These are phyloP conservation scores for Grosmannia clavigera DNA, from an alignment of 2,329 filamentous ascomycete species.

Conservation along the genomic window DNA sequence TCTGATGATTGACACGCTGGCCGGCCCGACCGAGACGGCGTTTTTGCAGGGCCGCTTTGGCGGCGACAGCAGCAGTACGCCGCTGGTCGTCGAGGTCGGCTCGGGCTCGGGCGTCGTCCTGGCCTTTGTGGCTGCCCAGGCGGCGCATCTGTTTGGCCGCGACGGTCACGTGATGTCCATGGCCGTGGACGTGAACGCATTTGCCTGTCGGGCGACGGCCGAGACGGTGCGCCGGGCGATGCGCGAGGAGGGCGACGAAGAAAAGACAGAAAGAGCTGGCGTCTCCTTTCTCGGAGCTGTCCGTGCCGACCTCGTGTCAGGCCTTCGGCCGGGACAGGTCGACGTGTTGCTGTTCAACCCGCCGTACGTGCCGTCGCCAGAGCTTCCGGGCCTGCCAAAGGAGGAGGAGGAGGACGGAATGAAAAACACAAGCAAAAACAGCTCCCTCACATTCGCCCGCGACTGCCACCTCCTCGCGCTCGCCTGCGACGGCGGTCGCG, in stretches of 20 bases:
- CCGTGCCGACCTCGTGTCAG: slow-evolving; percentile 56
- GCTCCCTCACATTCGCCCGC: slow-evolving; percentile 47
- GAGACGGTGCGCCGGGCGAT: slow-evolving; percentile 49
- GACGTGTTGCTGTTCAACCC: slow-evolving; percentile 95
- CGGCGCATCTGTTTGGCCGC: slow-evolving; percentile 57
- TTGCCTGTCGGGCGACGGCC: slow-evolving; percentile 66
- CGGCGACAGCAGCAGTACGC: slow-evolving; percentile 21
- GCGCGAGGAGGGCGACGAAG: slow-evolving; percentile 18
- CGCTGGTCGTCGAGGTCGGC: slow-evolving; percentile 72
- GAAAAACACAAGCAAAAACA: no score
- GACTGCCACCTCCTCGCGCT: slow-evolving; percentile 76
- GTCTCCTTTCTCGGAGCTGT: slow-evolving; percentile 52
- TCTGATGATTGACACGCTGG: slow-evolving; percentile 83
- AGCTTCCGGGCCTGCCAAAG: slow-evolving; percentile 40
- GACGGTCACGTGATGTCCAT: slow-evolving; percentile 49
- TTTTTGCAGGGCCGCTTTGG: slow-evolving; percentile 58
- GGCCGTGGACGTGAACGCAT: slow-evolving; percentile 73
- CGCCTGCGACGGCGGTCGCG: slow-evolving; percentile 75
- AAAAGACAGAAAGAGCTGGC: neutral
- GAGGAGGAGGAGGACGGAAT: neutral
- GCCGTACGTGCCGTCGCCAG: slow-evolving; percentile 82
- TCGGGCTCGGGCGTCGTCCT: slow-evolving; percentile 91
- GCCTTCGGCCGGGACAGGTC: slow-evolving; percentile 46
- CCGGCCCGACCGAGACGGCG: slow-evolving; percentile 50
- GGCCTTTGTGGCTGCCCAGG: slow-evolving; percentile 71